Evolutionary conservation across 768 basidiomycete genomes (phyloP).

Genomic region (Mycena alexandri): DNA sequence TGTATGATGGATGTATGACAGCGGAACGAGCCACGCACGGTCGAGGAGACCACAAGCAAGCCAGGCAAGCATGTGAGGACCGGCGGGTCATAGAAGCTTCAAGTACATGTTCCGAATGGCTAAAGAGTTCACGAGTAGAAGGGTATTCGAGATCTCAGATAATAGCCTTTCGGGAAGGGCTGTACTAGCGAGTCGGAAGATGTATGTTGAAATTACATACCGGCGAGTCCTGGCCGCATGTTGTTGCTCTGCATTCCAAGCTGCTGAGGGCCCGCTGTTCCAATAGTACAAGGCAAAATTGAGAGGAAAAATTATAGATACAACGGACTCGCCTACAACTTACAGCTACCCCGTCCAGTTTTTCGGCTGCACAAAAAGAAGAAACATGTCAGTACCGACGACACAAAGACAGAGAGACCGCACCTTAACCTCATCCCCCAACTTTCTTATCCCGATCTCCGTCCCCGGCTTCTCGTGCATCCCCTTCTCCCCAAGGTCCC

Average conservation of each 20-base stretch:
- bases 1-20: constrained; percentile 39
- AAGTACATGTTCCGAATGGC: constrained; percentile 31
- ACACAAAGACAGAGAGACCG: constrained; percentile 34
- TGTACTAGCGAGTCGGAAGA: not conserved
- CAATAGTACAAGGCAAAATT: not conserved
- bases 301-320: constrained; percentile 28
- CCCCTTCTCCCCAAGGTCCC: constrained; percentile 88
- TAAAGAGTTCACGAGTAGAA: constrained; percentile 27
- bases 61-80: constrained; percentile 16
- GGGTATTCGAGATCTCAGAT: constrained; percentile 25
- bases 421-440: constrained; percentile 87
- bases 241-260: no score
- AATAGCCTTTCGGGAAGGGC: constrained; percentile 13
- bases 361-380: constrained; percentile 40
- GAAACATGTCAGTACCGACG: not conserved
- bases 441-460: constrained; percentile 68
- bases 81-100: constrained; percentile 38
- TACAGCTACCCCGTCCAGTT: constrained; percentile 43
- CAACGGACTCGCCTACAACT: constrained; percentile 36
- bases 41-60: constrained; percentile 24
- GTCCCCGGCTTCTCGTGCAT: constrained; percentile 74
- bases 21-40: constrained; percentile 39
- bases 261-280: constrained; percentile 2
- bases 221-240: no score
- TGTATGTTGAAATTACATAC: not conserved